A percentile compares a stretch with the other conserved stretches of the same genome.
Conservation (phyloP, 352 stramenopile genomes). For the Plasmopara muralis region DNA sequence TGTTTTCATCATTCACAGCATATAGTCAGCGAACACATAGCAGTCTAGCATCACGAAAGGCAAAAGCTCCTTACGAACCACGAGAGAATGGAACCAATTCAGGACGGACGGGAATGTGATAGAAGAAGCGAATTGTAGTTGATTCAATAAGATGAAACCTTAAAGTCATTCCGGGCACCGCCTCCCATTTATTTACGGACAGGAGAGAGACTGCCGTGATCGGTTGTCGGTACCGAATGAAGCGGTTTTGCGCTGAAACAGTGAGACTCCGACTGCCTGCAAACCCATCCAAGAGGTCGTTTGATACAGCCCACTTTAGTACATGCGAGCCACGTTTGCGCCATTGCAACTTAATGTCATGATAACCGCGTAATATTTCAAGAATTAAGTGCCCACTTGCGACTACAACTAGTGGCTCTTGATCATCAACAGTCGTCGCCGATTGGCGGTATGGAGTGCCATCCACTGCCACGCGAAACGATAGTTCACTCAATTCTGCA, state of each 20-base stretch:
- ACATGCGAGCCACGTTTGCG: conserved; percentile 47
- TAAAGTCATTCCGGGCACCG: conserved; percentile 46
- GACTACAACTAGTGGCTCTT: conserved; percentile 44
- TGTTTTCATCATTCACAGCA: conserved; percentile 19
- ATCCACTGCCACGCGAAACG: conserved; percentile 54
- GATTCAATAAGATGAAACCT: conserved; percentile 43
- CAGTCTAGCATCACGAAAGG: background rate
- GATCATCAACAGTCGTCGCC: conserved; percentile 48
- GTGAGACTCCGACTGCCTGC: conserved; percentile 49
- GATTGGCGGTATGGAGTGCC: conserved; percentile 57
- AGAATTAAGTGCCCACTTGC: conserved; percentile 55
- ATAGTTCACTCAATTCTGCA: conserved; percentile 43
- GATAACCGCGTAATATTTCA: conserved; percentile 40
- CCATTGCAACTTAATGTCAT: conserved; percentile 63
- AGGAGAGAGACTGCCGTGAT: conserved; percentile 32
- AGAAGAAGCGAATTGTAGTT: conserved; percentile 56
- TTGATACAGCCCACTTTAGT: conserved; percentile 52
- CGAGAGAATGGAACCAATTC: conserved; percentile 41
- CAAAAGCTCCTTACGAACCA: conserved; percentile 28
- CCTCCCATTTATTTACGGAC: conserved; percentile 48
- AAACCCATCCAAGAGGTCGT: conserved; percentile 60
- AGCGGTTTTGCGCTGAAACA: conserved; percentile 61
- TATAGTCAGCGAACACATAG: conserved; percentile 7
- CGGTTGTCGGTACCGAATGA: conserved; percentile 62
- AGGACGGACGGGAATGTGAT: conserved; percentile 60